A percentile compares a stretch with the other conserved stretches of the same genome.
Conservation (phyloP, 768 basidiomycete species). For the Epithele typhae region DNA sequence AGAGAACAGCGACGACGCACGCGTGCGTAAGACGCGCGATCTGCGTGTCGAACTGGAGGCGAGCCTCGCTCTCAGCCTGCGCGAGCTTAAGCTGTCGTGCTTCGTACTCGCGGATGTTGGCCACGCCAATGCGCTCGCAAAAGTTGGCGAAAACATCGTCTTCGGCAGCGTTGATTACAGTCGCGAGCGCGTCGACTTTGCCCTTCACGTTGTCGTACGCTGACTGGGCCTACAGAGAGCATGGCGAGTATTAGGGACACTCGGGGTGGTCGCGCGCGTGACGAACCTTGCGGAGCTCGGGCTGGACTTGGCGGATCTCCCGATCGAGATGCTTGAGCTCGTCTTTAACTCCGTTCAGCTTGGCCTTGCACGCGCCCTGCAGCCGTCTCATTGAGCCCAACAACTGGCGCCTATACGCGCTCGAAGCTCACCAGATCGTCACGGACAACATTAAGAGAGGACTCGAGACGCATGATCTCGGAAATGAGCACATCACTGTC, state of each 20-base stretch:
- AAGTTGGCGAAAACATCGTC: constrained; percentile 74
- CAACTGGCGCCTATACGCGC: too few species aligned
- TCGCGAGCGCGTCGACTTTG: constrained; percentile 50
- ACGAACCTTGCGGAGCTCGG: constrained; percentile 67
- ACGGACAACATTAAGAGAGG: constrained; percentile 63
- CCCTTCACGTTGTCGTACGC: constrained; percentile 48
- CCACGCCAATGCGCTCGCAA: constrained; percentile 73
- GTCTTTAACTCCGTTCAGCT: constrained; percentile 73
- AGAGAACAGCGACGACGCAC: constrained; percentile 39
- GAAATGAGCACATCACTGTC: constrained; percentile 75
- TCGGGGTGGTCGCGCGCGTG: background rate
- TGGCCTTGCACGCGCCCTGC: constrained; percentile 72
- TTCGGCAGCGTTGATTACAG: constrained; percentile 71
- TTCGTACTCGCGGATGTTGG: constrained; percentile 89
- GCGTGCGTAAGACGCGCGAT: constrained; percentile 83
- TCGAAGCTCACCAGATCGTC: constrained; percentile 70
- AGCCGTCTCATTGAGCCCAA: background rate
- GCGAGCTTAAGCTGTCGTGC: constrained; percentile 85
- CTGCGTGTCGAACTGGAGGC: constrained; percentile 80
- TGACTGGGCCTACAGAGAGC: constrained; percentile 42
- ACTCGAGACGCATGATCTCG: constrained; percentile 77
- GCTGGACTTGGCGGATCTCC: constrained; percentile 60
- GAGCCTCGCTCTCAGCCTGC: constrained; percentile 81
- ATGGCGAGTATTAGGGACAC: background rate
- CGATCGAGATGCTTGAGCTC: constrained; percentile 80